Conservation (phyloP, 495 filamentous ascomycete genomes). For the Talaromyces adpressus region DNA sequence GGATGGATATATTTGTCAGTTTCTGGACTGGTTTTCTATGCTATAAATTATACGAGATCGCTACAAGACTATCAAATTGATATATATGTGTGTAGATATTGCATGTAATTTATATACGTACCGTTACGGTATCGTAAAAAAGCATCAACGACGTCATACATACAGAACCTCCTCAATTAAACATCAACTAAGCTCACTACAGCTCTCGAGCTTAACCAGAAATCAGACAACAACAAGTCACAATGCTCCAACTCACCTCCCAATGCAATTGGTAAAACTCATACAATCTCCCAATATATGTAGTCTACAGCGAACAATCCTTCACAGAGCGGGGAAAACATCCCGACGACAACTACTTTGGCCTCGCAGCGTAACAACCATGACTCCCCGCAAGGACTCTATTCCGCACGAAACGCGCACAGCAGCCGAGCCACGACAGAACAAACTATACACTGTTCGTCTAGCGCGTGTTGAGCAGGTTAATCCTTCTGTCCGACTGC, state of each 20-base stretch:
- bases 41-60: too few relatives aligned
- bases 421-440: constrained; percentile 60
- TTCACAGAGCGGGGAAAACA: neutral
- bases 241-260: neutral
- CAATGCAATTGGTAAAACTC: neutral
- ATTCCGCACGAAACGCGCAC: constrained; percentile 59
- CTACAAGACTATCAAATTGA: too few relatives aligned
- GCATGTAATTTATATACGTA: neutral
- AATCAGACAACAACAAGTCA: neutral
- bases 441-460: constrained; percentile 42
- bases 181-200: neutral
- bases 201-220: neutral
- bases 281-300: neutral
- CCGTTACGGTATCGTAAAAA: neutral
- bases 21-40: too few relatives aligned
- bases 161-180: neutral
- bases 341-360: neutral
- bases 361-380: neutral
- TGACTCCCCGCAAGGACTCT: constrained; percentile 23
- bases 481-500: constrained; percentile 41
- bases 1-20: neutral
- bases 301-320: neutral
- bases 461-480: constrained; percentile 41
- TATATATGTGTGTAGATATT: neutral
- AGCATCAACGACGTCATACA: neutral